Evolutionary conservation across 164 flowering plant species (phyloP), one percentile per base, ranked within the genome.

Genomic region (Vitis rupestris): DNA sequence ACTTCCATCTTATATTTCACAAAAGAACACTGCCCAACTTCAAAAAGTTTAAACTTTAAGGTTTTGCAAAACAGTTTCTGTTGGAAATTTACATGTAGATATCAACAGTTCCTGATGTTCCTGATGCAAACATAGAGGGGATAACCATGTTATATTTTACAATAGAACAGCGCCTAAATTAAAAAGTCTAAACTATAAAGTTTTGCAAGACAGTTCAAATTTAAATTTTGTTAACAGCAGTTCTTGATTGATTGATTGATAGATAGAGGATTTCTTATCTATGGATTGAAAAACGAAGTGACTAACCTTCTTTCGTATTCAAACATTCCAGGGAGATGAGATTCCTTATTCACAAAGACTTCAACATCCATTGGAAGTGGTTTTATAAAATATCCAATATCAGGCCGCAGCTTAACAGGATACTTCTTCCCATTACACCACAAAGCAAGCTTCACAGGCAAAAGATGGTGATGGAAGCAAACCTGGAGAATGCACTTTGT

Each of bases 371-470:
- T 78, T 30, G 85, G 77, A 61, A 92, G 90, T 75, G 99, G 94
- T 79, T 85, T 92, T 27, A 94, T 82, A 73, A 94, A 94, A 61
- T 91, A 94, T 63, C 97, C 97, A 74, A 94, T 87, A 74, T 94
- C 95, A 37, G 99, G 99, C 72, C 95, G 81, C 83, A 94, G 79
- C 83, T 92, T 94, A 66, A 88, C 91, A 70, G 82, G 83, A 61
- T 78, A 68, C 72, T 66, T 87, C 76, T 79, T 85, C 50, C 83
- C 94, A 76, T 80, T 77, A 62, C 85, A 90, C 74, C 70, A 73
- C 66, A 92, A 74, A 61, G 80, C 68, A 71, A 94, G 80, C 84
- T 91, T 91, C 74, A 94, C 62, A 59, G 99, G 99, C 75, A 92
- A 80, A 49, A 94, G 85, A 78, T 94, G 99, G 73, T 94, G 99